Percentiles rank a stretch among this genome's conserved stretches.
Evolutionary conservation across 2,329 filamentous ascomycete species (phyloP).

Genomic region (Verticillium longisporum): DNA sequence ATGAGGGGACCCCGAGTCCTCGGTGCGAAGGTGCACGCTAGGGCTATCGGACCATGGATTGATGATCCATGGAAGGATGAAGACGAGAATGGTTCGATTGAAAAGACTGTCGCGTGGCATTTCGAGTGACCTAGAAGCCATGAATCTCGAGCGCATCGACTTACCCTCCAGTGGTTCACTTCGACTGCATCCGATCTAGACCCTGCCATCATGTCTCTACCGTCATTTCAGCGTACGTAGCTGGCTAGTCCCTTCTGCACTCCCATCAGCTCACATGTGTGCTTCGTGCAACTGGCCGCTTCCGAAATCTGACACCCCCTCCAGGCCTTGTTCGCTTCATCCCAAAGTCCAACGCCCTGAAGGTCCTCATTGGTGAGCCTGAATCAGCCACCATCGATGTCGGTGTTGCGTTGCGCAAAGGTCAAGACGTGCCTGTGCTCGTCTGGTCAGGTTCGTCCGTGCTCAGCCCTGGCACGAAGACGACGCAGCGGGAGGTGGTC

Average conservation of each 20-base stretch:
- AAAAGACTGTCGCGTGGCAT: too few species aligned
- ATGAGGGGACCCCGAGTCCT: too few species aligned
- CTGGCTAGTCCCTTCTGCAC: background rate
- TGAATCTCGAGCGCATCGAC: too few species aligned
- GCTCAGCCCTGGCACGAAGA: slow-evolving; percentile 43
- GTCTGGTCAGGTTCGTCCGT: slow-evolving; percentile 54
- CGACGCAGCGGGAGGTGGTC: slow-evolving; percentile 37
- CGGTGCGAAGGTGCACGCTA: too few species aligned
- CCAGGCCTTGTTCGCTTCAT: slow-evolving; percentile 54
- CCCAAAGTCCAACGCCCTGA: slow-evolving; percentile 40
- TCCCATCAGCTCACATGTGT: background rate
- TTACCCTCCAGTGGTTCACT: too few species aligned
- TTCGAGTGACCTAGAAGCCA: too few species aligned
- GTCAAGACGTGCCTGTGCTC: slow-evolving; percentile 47
- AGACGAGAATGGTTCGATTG: too few species aligned
- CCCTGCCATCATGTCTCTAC: background rate
- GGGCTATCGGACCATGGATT: too few species aligned
- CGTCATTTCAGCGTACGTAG: background rate
- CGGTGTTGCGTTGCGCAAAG: slow-evolving; percentile 47
- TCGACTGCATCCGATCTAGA: too few species aligned
- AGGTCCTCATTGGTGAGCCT: slow-evolving; percentile 50
- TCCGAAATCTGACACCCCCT: background rate
- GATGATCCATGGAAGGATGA: too few species aligned
- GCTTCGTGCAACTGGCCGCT: background rate
- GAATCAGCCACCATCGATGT: slow-evolving; percentile 46